Evolutionary conservation across 2,329 filamentous ascomycete genomes (phyloP).

Genomic region (Aspergillus spinulosporus): DNA sequence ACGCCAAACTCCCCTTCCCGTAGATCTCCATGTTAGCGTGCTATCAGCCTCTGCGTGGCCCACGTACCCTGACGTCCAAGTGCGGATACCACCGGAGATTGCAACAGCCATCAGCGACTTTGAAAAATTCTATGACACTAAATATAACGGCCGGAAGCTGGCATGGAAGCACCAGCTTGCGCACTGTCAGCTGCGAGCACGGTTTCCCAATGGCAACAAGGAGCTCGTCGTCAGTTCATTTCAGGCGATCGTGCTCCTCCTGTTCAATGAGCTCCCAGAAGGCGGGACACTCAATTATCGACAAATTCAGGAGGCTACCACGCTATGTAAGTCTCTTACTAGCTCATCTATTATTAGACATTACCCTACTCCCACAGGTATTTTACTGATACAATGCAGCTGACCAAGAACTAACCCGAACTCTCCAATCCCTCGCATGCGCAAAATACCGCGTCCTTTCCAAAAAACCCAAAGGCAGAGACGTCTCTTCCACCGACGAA

Average conservation of each 20-base stretch:
- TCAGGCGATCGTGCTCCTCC: conserved; percentile 83
- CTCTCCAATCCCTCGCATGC: conserved; percentile 91
- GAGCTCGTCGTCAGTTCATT: conserved; percentile 89
- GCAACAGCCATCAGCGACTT: conserved; percentile 76
- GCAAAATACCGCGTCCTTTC: conserved; percentile 79
- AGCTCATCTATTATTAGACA: background rate
- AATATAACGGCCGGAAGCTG: conserved; percentile 83
- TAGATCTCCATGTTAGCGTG: conserved; percentile 84
- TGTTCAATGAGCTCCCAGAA: conserved; percentile 74
- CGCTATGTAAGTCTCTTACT: conserved; percentile 57
- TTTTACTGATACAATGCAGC: conserved; percentile 42
- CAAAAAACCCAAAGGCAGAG: conserved; percentile 82
- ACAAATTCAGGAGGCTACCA: conserved; percentile 73
- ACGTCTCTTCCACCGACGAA: conserved; percentile 74
- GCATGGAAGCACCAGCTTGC: conserved; percentile 93
- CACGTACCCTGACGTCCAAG: conserved; percentile 74
- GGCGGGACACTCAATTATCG: conserved; percentile 70
- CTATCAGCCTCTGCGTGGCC: conserved; percentile 94
- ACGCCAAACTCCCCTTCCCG: conserved; percentile 55
- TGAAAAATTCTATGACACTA: conserved; percentile 80
- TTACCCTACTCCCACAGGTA: conserved; percentile 23
- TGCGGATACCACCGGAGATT: conserved; percentile 75
- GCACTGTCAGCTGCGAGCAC: conserved; percentile 80
- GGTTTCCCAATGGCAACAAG: conserved; percentile 76
- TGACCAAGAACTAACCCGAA: conserved; percentile 78